These are phyloP conservation scores for Millerozyma miso DNA, from an alignment of 805 yeast genomes.

Conservation along the genomic window DNA sequence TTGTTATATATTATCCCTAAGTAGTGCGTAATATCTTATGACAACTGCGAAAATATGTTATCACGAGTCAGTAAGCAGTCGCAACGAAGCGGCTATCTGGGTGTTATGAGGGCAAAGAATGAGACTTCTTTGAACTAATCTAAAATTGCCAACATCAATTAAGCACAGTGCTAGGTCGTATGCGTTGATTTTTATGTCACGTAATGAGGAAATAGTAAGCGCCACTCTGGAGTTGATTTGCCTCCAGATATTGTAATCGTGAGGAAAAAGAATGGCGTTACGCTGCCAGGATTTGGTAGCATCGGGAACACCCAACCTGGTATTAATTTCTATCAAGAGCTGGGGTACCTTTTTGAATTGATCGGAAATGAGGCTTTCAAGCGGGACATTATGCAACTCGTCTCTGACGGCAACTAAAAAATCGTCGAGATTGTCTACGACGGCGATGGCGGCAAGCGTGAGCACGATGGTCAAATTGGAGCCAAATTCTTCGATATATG, in stretches of 20 bases:
- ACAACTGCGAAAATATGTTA: neutral
- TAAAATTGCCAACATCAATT: constrained; percentile 41
- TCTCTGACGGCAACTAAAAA: constrained; percentile 62
- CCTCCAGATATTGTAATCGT: constrained; percentile 65
- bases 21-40: neutral
- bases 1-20: constrained; percentile 1
- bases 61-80: neutral
- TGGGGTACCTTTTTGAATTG: constrained; percentile 52
- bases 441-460: constrained; percentile 74
- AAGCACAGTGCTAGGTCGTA: constrained; percentile 50
- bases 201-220: constrained; percentile 50
- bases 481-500: constrained; percentile 59
- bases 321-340: constrained; percentile 49
- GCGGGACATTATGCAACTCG: constrained; percentile 54
- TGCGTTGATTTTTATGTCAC: constrained; percentile 48
- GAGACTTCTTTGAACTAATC: constrained; percentile 64
- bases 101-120: constrained; percentile 50
- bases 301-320: constrained; percentile 26
- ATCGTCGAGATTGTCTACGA: constrained; percentile 56
- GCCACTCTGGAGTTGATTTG: constrained; percentile 55
- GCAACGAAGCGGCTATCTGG: neutral
- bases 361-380: constrained; percentile 48
- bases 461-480: constrained; percentile 63
- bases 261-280: constrained; percentile 71
- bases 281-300: constrained; percentile 52